These are phyloP conservation scores for Primulina eburnea DNA, from an alignment of 257 asterid species.

Conservation along the genomic window DNA sequence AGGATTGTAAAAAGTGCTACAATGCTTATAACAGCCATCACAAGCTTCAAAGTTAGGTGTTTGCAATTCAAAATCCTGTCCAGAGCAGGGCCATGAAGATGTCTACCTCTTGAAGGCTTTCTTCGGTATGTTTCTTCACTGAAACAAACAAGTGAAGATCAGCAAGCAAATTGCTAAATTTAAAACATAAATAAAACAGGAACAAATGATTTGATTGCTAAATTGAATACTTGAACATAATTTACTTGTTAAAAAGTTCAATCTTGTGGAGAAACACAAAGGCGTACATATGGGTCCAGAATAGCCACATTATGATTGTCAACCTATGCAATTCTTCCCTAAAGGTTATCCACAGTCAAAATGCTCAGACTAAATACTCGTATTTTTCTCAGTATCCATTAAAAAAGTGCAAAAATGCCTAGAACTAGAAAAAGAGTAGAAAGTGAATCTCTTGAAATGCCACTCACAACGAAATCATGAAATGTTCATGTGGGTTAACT, in stretches of 20 bases:
- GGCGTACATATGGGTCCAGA: background rate
- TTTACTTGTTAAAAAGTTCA: background rate
- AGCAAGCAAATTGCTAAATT: background rate
- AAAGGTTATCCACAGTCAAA: background rate
- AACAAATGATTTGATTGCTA: background rate
- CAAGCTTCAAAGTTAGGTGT: constrained; percentile 55
- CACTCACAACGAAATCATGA: background rate
- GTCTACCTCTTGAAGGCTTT: constrained; percentile 53
- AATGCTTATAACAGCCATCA: constrained; percentile 49
- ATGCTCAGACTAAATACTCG: background rate
- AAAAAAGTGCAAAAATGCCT: background rate
- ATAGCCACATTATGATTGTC: background rate
- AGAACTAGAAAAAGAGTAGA: background rate
- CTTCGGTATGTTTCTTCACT: constrained; percentile 70
- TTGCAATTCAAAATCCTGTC: constrained; percentile 56
- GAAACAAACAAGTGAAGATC: constrained; percentile 28
- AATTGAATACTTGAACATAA: constrained; percentile 13
- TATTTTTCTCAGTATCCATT: too few species aligned
- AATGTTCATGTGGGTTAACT: background rate
- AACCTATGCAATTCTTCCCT: constrained; percentile 9
- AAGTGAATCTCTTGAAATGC: background rate
- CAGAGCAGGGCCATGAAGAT: constrained; percentile 46
- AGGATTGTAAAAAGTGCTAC: constrained; percentile 65
- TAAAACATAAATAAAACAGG: too few species aligned
- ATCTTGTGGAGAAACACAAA: background rate